Evolutionary conservation across 2,329 filamentous ascomycete species (phyloP), one percentile per base, ranked within the genome.

Genomic region (Salinomyces thailandicus): DNA sequence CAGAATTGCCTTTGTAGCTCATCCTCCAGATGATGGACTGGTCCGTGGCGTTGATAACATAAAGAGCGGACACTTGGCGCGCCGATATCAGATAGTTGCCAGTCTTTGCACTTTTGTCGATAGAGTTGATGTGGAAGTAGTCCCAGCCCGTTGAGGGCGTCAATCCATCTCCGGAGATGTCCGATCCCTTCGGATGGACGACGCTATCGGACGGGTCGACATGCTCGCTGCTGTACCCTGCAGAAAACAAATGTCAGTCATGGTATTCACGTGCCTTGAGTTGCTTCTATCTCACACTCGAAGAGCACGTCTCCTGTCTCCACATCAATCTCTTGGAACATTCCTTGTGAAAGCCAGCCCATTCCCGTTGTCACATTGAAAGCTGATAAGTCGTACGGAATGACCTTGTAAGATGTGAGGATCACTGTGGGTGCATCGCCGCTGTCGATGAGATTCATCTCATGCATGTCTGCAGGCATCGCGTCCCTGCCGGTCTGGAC

Each of bases 121-220:
- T 52, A 26, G 68, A 66, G 53, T 74, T 72, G 52, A 75, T 66
- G 51, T 73, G 69, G 52, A 70, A 70, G 49, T 63, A 71, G 46
- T 72, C 69, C 50, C 61, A 71, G 0, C 63, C 61, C 8, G 62
- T 61, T 26, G 51, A 45, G n/a, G 57, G 54, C 7, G 59, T 57
- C 40, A 64, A 49, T n/a, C 63, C 65, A 27, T 62, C 61, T 16
- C 66, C 64, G 12, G 62, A 47, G 0, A 47, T 44, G 30, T 52
- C 52, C 7, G 47, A 49, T 17, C 55, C 54, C 22, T 55, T 53
- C 5, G 62, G 59, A 33, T 49, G 50, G 30, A 64, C 63, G 17
- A 42, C 34, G n/a, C 42, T 49, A 61, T 64, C 64, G 27, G 61
- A 56, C 1, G 66, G 67, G 13, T 60, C 54, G 14, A 72, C 58